Conservation (phyloP, 352 stramenopile species). For the Ophiocytium majus region DNA sequence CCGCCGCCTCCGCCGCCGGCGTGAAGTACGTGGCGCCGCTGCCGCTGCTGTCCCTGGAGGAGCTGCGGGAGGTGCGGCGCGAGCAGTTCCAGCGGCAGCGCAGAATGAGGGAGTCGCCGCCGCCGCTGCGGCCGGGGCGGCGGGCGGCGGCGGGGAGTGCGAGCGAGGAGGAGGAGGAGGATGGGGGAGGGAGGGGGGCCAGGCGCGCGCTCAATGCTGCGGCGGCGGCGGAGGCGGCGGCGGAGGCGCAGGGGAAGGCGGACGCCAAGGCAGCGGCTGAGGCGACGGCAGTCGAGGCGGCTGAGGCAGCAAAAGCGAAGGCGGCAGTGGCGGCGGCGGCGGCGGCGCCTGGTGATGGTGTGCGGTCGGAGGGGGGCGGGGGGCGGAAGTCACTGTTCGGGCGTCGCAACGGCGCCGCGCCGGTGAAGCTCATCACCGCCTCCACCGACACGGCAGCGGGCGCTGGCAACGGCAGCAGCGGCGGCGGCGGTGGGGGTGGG, state of each 20-base stretch:
- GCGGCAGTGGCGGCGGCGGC: not conserved
- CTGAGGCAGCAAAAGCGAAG: too few relatives aligned
- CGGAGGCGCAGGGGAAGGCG: not conserved
- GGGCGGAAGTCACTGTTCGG: too few relatives aligned
- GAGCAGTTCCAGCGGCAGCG: not conserved
- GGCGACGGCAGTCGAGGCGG: not conserved
- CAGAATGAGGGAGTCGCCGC: not conserved
- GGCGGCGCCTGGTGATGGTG: not conserved
- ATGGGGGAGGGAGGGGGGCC: not conserved
- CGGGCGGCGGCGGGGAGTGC: too few relatives aligned
- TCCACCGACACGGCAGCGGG: not conserved
- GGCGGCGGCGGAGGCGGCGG: not conserved
- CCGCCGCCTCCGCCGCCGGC: not conserved
- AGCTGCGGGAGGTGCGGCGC: not conserved
- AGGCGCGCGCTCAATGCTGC: not conserved
- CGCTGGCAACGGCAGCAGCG: not conserved
- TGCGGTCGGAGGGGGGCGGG: too few relatives aligned
- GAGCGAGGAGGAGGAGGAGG: not conserved
- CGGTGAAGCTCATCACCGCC: not conserved
- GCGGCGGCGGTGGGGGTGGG: too few relatives aligned
- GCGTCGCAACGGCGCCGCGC: not conserved
- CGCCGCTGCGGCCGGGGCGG: not conserved
- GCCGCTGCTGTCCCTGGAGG: not conserved
- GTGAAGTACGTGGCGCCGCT: not conserved
- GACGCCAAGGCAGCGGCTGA: not conserved